Conservation (phyloP, 805 yeast genomes). For the Candida stauntonica region DNA sequence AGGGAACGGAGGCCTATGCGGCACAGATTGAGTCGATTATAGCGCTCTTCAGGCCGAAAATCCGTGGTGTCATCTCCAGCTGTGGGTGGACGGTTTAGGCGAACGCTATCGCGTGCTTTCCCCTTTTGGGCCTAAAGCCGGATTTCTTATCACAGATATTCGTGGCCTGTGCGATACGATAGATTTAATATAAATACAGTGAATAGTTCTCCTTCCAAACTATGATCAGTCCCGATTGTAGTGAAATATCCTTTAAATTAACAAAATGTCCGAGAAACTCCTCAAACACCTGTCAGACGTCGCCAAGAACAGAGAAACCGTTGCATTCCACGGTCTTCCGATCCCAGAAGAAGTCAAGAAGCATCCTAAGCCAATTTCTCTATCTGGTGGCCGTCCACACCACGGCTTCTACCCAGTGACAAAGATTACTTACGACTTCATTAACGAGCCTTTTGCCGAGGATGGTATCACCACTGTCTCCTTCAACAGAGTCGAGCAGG, state of each 20-base stretch:
- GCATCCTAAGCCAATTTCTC: constrained; percentile 71
- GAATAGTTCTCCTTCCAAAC: too few species aligned
- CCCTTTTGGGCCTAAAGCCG: constrained; percentile 10
- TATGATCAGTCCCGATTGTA: too few species aligned
- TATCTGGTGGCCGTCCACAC: constrained; percentile 23
- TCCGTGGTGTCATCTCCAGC: not conserved
- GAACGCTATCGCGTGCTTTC: constrained; percentile 1
- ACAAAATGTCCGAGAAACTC: constrained; percentile 9
- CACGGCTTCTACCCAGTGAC: constrained; percentile 21
- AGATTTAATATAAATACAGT: not conserved
- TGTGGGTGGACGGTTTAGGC: not conserved
- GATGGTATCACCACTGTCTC: not conserved
- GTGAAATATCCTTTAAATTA: too few species aligned
- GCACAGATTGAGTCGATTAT: too few species aligned
- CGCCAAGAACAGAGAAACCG: constrained; percentile 10
- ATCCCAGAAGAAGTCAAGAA: constrained; percentile 22
- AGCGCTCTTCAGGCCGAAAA: too few species aligned
- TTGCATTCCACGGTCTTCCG: constrained; percentile 17
- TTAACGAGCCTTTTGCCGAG: constrained; percentile 15
- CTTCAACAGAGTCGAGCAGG: constrained; percentile 13
- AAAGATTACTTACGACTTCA: constrained; percentile 15
- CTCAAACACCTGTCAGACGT: constrained; percentile 14
- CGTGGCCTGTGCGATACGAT: not conserved
- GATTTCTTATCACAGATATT: constrained; percentile 1
- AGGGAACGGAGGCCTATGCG: too few species aligned